A percentile compares a stretch with the other conserved stretches of the same genome.
Evolutionary conservation across 495 filamentous ascomycete species (phyloP).

Genomic region (Xylaria bambusicola): DNA sequence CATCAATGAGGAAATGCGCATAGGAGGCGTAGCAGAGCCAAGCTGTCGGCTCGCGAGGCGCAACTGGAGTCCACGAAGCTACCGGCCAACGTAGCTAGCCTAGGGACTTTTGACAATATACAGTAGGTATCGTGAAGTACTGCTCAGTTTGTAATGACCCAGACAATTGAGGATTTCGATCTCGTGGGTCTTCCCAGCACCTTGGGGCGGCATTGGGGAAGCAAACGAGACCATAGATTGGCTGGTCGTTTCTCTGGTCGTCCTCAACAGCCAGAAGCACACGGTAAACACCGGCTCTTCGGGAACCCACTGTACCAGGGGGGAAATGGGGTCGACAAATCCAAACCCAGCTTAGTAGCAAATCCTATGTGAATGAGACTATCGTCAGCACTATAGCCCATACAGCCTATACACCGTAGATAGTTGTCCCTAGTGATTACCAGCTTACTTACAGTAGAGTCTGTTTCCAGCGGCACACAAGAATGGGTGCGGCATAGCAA

Average conservation of each 20-base stretch:
- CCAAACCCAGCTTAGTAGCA: neutral
- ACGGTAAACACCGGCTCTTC: slow-evolving; percentile 2
- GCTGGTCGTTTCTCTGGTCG: neutral
- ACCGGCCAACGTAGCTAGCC: too few species aligned
- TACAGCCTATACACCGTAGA: neutral
- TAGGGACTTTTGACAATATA: neutral
- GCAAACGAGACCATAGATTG: neutral
- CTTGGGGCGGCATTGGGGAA: neutral
- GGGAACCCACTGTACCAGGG: neutral
- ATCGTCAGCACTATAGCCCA: slow-evolving; percentile 11
- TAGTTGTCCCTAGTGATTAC: too few species aligned
- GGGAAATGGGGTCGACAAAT: neutral
- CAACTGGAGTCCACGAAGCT: neutral
- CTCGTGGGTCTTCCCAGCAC: slow-evolving; percentile 1
- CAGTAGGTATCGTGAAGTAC: slow-evolving; percentile 6
- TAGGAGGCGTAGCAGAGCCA: neutral
- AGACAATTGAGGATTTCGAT: neutral
- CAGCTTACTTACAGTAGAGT: too few species aligned
- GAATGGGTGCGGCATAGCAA: too few species aligned
- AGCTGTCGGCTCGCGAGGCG: neutral
- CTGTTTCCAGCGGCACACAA: too few species aligned
- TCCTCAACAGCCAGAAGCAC: slow-evolving; percentile 1
- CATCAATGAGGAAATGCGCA: neutral
- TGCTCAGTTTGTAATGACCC: too few species aligned
- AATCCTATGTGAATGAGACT: neutral